A percentile compares a stretch with the other conserved stretches of the same genome.
Evolutionary conservation across 208 protist genomes (phyloP).

Genomic region (Wallacemonas rigidus): DNA sequence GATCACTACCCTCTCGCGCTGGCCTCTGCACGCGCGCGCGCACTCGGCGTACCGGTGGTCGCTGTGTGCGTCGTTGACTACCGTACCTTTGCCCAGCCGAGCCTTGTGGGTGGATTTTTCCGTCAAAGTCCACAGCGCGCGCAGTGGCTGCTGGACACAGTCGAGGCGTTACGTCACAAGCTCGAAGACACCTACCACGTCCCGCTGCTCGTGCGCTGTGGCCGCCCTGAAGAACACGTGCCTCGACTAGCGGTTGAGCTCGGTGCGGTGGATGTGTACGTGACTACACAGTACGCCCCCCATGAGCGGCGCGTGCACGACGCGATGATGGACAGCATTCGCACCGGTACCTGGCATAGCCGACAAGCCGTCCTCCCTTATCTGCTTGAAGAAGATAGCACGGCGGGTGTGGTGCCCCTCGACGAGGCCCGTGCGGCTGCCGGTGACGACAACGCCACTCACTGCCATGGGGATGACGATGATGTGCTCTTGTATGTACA

Average conservation of each 20-base stretch:
- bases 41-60: slow-evolving; percentile 53
- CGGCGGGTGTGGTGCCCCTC: slow-evolving; percentile 16
- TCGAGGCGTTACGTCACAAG: slow-evolving; percentile 61
- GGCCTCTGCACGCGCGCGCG: slow-evolving; percentile 56
- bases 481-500: slow-evolving; percentile 24
- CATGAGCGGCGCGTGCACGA: slow-evolving; percentile 82
- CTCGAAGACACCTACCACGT: slow-evolving; percentile 57
- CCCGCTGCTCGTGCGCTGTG: slow-evolving; percentile 79
- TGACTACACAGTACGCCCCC: slow-evolving; percentile 89
- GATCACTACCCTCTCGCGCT: slow-evolving; percentile 87
- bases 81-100: slow-evolving; percentile 86
- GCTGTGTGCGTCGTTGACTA: slow-evolving; percentile 82
- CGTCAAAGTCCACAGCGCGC: slow-evolving; percentile 80
- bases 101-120: slow-evolving; percentile 80
- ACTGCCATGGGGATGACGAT: not conserved
- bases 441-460: not conserved
- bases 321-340: slow-evolving; percentile 36
- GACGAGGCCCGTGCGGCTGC: slow-evolving; percentile 3
- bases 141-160: slow-evolving; percentile 71
- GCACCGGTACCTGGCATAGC: slow-evolving; percentile 50
- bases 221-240: slow-evolving; percentile 84
- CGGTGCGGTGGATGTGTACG: slow-evolving; percentile 68
- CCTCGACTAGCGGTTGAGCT: slow-evolving; percentile 79
- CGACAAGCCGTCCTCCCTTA: slow-evolving; percentile 21
- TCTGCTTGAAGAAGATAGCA: slow-evolving; percentile 18